Evolutionary conservation across 1,284 basidiomycete genomes (phyloP).

Genomic region (Trametes hirsuta): DNA sequence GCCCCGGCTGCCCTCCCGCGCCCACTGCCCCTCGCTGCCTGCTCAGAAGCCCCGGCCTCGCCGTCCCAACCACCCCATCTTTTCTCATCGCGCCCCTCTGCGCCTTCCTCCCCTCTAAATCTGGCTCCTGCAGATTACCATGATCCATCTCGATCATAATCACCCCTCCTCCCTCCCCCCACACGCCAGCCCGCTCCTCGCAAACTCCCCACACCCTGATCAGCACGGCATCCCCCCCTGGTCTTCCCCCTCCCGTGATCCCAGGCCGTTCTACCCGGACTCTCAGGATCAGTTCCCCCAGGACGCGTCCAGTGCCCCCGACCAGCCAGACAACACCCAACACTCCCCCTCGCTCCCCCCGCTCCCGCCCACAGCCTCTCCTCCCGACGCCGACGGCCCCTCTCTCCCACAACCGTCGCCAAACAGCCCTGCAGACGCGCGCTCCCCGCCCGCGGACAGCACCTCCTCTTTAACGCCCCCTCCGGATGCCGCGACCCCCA

Average conservation of each 20-base stretch:
- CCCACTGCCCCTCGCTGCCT: conserved; percentile 9
- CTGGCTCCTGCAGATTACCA: conserved; percentile 35
- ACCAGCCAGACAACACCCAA: conserved; percentile 28
- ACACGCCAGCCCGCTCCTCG: conserved; percentile 45
- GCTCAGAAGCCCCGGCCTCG: conserved; percentile 26
- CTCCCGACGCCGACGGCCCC: conserved; percentile 32
- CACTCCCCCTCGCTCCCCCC: conserved; percentile 13
- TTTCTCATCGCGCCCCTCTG: conserved; percentile 20
- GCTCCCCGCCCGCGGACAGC: conserved; percentile 32
- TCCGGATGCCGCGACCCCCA: conserved; percentile 34
- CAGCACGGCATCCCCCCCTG: conserved; percentile 46
- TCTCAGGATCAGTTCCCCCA: conserved; percentile 33
- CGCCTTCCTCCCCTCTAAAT: conserved; percentile 30
- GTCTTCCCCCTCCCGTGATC: conserved; percentile 40
- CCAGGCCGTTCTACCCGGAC: conserved; percentile 34
- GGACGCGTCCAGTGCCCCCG: conserved; percentile 29
- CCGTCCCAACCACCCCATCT: conserved; percentile 19
- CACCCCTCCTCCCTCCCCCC: conserved; percentile 44
- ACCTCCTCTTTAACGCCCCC: conserved; percentile 37
- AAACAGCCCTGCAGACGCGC: conserved; percentile 29
- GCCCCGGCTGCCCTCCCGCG: not conserved
- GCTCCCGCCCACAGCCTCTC: conserved; percentile 19
- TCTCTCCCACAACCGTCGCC: conserved; percentile 30
- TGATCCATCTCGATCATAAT: conserved; percentile 68
- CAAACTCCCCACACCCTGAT: conserved; percentile 41